Percentiles rank a stretch among this genome's conserved stretches.
These are phyloP conservation scores for Flaveria ramosissima DNA, from an alignment of 129 eudicot species.

Conservation along the genomic window DNA sequence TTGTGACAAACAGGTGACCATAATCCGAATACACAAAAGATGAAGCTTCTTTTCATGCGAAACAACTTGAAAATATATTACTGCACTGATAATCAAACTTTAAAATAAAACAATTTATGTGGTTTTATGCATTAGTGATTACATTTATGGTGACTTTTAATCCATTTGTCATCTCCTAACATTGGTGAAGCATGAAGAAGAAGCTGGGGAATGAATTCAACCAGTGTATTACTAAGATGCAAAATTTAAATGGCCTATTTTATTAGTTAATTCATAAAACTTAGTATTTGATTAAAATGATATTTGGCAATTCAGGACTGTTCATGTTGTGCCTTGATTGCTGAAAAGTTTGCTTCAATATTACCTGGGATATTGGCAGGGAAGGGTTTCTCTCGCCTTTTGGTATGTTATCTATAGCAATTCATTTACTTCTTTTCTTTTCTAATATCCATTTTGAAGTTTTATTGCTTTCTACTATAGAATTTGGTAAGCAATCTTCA, in stretches of 20 bases:
- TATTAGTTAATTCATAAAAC: background rate
- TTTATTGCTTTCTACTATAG: slow-evolving; percentile 9
- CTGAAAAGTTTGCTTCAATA: slow-evolving; percentile 51
- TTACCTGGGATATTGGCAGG: slow-evolving; percentile 65
- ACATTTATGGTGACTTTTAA: background rate
- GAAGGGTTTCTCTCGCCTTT: slow-evolving; percentile 69
- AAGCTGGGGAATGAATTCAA: background rate
- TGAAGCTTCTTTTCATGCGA: background rate
- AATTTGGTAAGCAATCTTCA: background rate
- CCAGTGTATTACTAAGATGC: background rate
- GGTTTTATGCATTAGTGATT: background rate
- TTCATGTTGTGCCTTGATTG: slow-evolving; percentile 65
- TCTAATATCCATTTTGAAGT: background rate
- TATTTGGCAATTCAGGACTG: slow-evolving; percentile 44
- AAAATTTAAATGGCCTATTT: background rate
- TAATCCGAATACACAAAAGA: background rate
- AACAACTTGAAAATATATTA: background rate
- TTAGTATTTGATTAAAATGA: slow-evolving; percentile 1
- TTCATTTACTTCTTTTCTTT: background rate
- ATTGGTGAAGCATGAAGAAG: background rate
- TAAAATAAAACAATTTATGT: background rate
- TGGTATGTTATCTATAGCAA: slow-evolving; percentile 42
- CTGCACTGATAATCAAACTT: background rate
- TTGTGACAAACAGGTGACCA: slow-evolving; percentile 48
- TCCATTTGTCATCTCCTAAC: background rate